These are phyloP conservation scores for Massarina eburnea DNA, from an alignment of 2,329 filamentous ascomycete genomes.

Conservation along the genomic window DNA sequence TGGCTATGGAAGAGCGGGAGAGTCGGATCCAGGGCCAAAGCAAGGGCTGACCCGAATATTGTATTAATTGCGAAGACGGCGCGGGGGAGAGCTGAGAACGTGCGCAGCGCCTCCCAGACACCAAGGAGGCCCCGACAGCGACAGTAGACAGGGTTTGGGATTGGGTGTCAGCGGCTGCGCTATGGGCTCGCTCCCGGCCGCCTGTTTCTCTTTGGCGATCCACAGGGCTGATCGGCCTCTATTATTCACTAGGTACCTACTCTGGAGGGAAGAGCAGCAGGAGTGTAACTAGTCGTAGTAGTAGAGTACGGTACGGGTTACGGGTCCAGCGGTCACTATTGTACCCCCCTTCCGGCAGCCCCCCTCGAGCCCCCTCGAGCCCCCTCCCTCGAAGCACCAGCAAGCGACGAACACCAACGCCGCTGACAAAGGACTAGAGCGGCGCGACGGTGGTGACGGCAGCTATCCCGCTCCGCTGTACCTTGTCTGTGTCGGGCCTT, in stretches of 20 bases:
- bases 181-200: background rate
- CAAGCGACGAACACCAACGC: background rate
- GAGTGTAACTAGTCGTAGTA: no score
- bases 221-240: background rate
- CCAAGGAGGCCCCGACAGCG: background rate
- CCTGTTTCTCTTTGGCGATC: background rate
- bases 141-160: constrained; percentile 11
- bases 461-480: background rate
- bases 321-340: no score
- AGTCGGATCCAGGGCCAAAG: background rate
- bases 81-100: constrained; percentile 28
- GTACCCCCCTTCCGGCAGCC: no score
- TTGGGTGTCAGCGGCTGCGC: constrained; percentile 3
- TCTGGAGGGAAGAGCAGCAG: no score
- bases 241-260: no score
- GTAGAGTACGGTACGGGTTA: no score
- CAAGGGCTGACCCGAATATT: constrained; percentile 11
- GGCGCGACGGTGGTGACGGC: background rate
- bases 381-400: background rate
- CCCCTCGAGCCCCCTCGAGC: background rate
- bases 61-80: constrained; percentile 16
- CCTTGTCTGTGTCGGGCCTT: background rate
- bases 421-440: background rate
- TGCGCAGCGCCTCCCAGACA: constrained; percentile 4
- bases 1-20: constrained; percentile 8